Evolutionary conservation across 148 eudicot genomes (phyloP).

Genomic region (Spergularia bocconei): DNA sequence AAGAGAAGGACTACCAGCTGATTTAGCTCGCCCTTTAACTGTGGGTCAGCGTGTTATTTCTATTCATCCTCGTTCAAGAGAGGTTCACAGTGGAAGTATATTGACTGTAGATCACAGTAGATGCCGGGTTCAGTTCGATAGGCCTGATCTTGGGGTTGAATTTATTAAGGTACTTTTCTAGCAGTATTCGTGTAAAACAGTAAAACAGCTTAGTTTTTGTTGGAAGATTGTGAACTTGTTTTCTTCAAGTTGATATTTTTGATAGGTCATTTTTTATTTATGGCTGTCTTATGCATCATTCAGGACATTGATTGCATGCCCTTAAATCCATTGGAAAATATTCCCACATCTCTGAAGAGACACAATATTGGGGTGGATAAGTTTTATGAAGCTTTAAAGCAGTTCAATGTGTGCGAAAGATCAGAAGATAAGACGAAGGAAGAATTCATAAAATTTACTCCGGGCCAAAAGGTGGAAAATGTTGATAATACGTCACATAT

Average conservation of each 20-base stretch:
- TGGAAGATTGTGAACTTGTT: not conserved
- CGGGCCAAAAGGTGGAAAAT: slow-evolving; percentile 44
- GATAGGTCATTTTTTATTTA: slow-evolving; percentile 2
- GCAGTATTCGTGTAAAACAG: not conserved
- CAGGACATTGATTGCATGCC: slow-evolving; percentile 99
- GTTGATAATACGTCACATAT: slow-evolving; percentile 34
- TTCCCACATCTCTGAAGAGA: slow-evolving; percentile 69
- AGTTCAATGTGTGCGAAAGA: slow-evolving; percentile 46
- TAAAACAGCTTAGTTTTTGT: not conserved
- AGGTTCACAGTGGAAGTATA: slow-evolving; percentile 85
- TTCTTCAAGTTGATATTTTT: not conserved
- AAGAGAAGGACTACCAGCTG: slow-evolving; percentile 91
- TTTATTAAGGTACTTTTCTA: slow-evolving; percentile 70
- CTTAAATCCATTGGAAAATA: slow-evolving; percentile 60
- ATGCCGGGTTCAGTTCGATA: slow-evolving; percentile 94
- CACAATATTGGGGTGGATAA: slow-evolving; percentile 47
- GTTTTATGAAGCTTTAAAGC: slow-evolving; percentile 59
- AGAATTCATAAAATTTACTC: slow-evolving; percentile 42
- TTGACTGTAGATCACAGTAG: slow-evolving; percentile 82
- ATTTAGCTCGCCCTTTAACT: slow-evolving; percentile 92
- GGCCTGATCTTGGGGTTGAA: slow-evolving; percentile 95
- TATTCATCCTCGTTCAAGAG: slow-evolving; percentile 90
- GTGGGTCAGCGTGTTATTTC: slow-evolving; percentile 96
- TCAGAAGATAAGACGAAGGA: slow-evolving; percentile 46
- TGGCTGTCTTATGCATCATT: slow-evolving; percentile 15